Evolutionary conservation across 208 protist species (phyloP).

Genomic region (Trypanosoma brucei): DNA sequence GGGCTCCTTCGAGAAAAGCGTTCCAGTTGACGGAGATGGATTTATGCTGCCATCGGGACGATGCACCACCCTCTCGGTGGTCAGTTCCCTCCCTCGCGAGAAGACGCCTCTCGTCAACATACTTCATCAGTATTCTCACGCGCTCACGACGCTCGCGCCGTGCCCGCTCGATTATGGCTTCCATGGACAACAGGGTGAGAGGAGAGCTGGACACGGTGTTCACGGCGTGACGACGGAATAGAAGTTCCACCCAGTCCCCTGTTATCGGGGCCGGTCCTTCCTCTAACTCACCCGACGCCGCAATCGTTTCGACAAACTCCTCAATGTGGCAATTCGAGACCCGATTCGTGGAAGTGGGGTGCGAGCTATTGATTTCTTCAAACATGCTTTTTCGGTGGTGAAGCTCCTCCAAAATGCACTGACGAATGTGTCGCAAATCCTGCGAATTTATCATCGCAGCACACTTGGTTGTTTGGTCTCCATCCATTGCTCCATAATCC

Average conservation of each 20-base stretch:
- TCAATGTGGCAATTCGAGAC: slow-evolving; percentile 1
- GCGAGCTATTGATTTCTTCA: background rate
- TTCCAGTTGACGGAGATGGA: slow-evolving; percentile 38
- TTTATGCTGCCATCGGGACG: slow-evolving; percentile 3
- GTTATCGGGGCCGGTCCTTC: slow-evolving; percentile 25
- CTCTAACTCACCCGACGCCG: background rate
- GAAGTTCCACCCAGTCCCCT: slow-evolving; percentile 54
- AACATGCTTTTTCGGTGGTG: slow-evolving; percentile 19
- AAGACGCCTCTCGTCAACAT: slow-evolving; percentile 4
- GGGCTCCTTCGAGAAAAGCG: slow-evolving; percentile 55
- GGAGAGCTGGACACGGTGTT: slow-evolving; percentile 54
- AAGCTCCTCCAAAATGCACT: slow-evolving; percentile 30
- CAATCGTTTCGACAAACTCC: slow-evolving; percentile 21
- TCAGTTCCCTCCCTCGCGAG: slow-evolving; percentile 1
- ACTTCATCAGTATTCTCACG: slow-evolving; percentile 13
- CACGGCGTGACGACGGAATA: slow-evolving; percentile 60
- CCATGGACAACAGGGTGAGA: slow-evolving; percentile 48
- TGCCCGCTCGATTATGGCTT: slow-evolving; percentile 56
- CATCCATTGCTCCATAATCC: background rate
- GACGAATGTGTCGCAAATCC: slow-evolving; percentile 22
- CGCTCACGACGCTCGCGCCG: slow-evolving; percentile 56
- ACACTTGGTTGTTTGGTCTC: background rate
- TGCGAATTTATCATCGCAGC: slow-evolving; percentile 6
- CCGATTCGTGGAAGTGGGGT: background rate
- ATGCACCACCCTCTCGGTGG: background rate